Percentiles rank a stretch among this genome's conserved stretches.
These are phyloP conservation scores for Theobroma grandiflorum DNA, from an alignment of 441 rosid genomes.

Conservation along the genomic window DNA sequence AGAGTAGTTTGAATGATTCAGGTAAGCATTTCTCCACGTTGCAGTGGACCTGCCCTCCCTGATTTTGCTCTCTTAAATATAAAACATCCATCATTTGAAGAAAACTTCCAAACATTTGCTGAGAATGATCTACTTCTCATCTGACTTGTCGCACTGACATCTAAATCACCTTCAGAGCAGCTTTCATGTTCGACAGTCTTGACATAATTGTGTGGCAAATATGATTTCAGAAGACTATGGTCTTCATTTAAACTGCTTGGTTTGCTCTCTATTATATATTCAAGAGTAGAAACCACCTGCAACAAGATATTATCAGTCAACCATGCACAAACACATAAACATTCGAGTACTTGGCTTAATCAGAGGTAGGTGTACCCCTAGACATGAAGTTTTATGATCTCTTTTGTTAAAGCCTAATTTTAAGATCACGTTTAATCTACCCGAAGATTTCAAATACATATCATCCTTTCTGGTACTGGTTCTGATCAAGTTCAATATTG, in stretches of 20 bases:
- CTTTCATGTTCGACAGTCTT: conserved; percentile 22
- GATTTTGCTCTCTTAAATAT: conserved; percentile 8
- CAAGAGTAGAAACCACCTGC: conserved; percentile 47
- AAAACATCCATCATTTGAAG: conserved; percentile 26
- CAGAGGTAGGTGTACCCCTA: neutral
- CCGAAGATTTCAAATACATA: neutral
- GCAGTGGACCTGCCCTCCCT: conserved; percentile 12
- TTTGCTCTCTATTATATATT: conserved; percentile 33
- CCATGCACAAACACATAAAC: neutral
- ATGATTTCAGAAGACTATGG: conserved; percentile 12
- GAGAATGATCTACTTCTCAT: conserved; percentile 22
- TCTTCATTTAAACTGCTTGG: conserved; percentile 19
- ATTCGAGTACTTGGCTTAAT: neutral
- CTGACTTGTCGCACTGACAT: neutral
- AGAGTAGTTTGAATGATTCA: conserved; percentile 20
- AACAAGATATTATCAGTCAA: neutral
- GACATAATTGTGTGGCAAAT: neutral
- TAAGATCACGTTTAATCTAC: neutral
- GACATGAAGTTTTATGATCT: neutral
- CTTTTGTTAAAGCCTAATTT: neutral
- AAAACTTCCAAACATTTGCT: conserved; percentile 28
- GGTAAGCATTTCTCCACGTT: conserved; percentile 40
- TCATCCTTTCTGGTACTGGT: neutral
- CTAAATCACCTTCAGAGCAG: neutral
- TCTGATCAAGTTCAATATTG: neutral